Base-by-base conservation (phyloP, 345 rosid species). In the Zanthoxylum bungeanum region DNA sequence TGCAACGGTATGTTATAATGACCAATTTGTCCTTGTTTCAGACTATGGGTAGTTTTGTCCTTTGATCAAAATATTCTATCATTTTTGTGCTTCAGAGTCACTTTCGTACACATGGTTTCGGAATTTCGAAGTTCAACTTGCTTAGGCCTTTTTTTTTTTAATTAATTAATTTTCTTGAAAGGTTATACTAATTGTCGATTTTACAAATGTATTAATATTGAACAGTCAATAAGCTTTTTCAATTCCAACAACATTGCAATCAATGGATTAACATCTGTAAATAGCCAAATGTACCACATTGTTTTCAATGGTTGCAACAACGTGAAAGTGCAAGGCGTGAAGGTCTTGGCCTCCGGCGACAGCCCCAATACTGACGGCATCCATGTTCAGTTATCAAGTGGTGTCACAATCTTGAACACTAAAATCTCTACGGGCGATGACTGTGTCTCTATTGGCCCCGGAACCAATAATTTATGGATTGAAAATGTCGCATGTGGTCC, bases 351-450 rank as follows among this genome's bases (percentile, higher is more conserved):
- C 21, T 22, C 85, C 9, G 82, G 73, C 0, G 36, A 74, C 31
- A 93, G 96, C 79, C 90, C 93, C 49, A 93, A 91, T 83, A 93
- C 97, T 0, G 96, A 93, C 19, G 96, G 96, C 4, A 87, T 93
- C 58, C 97, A 93, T 64, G 76, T 93, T 16, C 56, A 76, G 22
- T 52, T 25, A 22, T 88, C 97, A 30, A 75, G 70, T 2, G 79
- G 81, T 7, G 93, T 93, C 49, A 78, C 82, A 2, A 83, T 93
- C 39, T 50, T 76, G 31, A 80, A 75, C 78, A 73, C 93, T 17
- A 83, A 34, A 79, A 89, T 91, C 4, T 84, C 79, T 42, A 91
- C 96, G 0, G 96, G 98, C 0, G 98, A 91, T 22, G 98, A 91
- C 31, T 91, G 95, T 61, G 73, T 91, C 75, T 93, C 98, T 3